Evolutionary conservation across 768 basidiomycete genomes (phyloP).

Genomic region (Lentinula lateritia): DNA sequence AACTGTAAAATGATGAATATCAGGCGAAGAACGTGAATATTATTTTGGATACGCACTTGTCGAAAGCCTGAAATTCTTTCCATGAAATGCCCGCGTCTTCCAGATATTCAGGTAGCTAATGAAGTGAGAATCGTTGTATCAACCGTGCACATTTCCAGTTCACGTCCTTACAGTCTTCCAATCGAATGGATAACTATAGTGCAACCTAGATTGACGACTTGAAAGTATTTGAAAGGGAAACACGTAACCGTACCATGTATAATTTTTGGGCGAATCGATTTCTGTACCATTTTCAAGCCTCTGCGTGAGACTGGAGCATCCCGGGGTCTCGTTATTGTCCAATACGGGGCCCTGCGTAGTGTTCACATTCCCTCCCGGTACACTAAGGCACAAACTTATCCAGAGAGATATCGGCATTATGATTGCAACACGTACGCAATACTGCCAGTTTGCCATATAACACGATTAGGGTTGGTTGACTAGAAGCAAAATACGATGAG

Average conservation of each 20-base stretch:
- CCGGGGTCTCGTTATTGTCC: constrained; percentile 6
- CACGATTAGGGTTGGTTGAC: constrained; percentile 4
- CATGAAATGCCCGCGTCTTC: constrained; percentile 4
- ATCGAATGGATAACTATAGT: constrained; percentile 1
- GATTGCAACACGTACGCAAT: neutral
- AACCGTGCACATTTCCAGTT: neutral
- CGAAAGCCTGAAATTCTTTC: constrained; percentile 5
- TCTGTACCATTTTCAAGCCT: constrained; percentile 5
- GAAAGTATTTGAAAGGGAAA: neutral
- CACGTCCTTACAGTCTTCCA: neutral
- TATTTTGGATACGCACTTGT: neutral
- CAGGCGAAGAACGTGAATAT: neutral
- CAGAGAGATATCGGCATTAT: neutral
- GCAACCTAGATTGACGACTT: neutral
- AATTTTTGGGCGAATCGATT: neutral
- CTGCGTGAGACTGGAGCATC: constrained; percentile 1
- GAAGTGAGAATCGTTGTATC: neutral
- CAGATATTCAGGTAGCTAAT: constrained; percentile 4
- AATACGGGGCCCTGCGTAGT: constrained; percentile 7
- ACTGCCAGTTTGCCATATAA: constrained; percentile 5
- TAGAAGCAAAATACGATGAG: neutral
- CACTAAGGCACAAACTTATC: neutral
- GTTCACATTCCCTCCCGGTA: constrained; percentile 7
- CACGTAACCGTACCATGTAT: constrained; percentile 1
- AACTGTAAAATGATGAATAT: neutral